Evolutionary conservation across 2,329 filamentous ascomycete species (phyloP).

Genomic region (Ampelomyces quisqualis): DNA sequence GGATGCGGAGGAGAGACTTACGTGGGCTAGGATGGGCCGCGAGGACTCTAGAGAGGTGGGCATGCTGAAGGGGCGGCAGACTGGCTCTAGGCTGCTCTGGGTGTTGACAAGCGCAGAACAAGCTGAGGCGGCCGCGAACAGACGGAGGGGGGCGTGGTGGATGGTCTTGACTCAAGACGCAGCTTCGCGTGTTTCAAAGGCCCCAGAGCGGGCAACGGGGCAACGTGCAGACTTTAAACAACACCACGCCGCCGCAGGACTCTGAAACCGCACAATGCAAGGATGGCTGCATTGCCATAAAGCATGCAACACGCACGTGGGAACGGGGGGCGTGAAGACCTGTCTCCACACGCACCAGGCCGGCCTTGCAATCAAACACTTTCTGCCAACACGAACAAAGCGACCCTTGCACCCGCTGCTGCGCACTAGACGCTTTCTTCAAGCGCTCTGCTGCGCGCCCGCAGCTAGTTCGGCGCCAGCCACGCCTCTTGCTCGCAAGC

Average conservation of each 20-base stretch:
- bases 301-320: conserved; percentile 23
- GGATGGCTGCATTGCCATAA: conserved; percentile 17
- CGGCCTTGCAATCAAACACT: background rate
- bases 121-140: background rate
- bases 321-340: conserved; percentile 4
- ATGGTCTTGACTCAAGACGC: conserved; percentile 1
- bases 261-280: conserved; percentile 19
- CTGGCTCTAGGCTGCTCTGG: conserved; percentile 2
- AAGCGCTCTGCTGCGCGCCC: conserved; percentile 15
- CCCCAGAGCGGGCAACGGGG: conserved; percentile 28
- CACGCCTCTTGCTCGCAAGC: no score
- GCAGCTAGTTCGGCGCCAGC: conserved; percentile 21
- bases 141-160: background rate
- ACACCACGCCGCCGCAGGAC: conserved; percentile 5
- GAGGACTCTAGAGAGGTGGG: conserved; percentile 45
- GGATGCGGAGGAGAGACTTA: conserved; percentile 36
- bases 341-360: background rate
- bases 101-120: conserved; percentile 2
- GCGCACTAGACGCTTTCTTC: conserved; percentile 16
- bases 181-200: conserved; percentile 26
- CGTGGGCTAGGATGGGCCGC: conserved; percentile 45
- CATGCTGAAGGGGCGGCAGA: conserved; percentile 27
- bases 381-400: background rate
- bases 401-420: conserved; percentile 6
- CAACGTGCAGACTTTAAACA: conserved; percentile 12